These are phyloP conservation scores for Exophiala sideris DNA, from an alignment of 2,329 filamentous ascomycete species.

Conservation along the genomic window DNA sequence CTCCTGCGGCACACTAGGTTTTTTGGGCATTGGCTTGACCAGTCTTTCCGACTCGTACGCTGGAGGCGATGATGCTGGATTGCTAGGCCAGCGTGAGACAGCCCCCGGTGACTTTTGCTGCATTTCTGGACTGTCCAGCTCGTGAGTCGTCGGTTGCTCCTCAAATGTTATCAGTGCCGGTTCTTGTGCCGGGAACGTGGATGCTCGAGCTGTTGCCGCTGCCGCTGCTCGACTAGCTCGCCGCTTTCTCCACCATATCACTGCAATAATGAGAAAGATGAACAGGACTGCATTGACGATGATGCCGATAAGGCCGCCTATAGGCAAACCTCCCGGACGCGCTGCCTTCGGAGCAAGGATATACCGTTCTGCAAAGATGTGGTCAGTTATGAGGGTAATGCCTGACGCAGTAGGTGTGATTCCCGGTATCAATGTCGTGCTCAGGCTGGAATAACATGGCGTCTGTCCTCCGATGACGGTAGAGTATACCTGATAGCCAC, in stretches of 20 bases:
- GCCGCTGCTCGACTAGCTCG: conserved; percentile 15
- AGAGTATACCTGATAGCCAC: conserved; percentile 29
- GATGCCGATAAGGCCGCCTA: conserved; percentile 27
- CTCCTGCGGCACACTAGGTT: conserved; percentile 18
- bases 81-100: conserved; percentile 15
- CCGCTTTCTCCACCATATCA: conserved; percentile 13
- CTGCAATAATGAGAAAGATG: conserved; percentile 2
- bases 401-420: conserved; percentile 22
- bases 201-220: conserved; percentile 10
- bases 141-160: conserved; percentile 17
- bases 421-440: conserved; percentile 23
- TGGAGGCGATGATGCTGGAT: conserved; percentile 22
- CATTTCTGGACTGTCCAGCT: conserved; percentile 24
- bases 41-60: conserved; percentile 20
- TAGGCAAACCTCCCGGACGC: conserved; percentile 9
- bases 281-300: conserved; percentile 17
- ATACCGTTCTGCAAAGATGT: conserved; percentile 28
- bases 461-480: conserved; percentile 26
- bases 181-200: conserved; percentile 27
- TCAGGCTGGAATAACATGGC: conserved; percentile 26
- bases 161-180: conserved; percentile 19
- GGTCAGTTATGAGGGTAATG: conserved; percentile 28
- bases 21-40: not conserved
- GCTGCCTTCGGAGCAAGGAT: conserved; percentile 8
- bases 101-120: conserved; percentile 9